Evolutionary conservation across 208 protist genomes (phyloP).

Genomic region (Crithidia mellificae): DNA sequence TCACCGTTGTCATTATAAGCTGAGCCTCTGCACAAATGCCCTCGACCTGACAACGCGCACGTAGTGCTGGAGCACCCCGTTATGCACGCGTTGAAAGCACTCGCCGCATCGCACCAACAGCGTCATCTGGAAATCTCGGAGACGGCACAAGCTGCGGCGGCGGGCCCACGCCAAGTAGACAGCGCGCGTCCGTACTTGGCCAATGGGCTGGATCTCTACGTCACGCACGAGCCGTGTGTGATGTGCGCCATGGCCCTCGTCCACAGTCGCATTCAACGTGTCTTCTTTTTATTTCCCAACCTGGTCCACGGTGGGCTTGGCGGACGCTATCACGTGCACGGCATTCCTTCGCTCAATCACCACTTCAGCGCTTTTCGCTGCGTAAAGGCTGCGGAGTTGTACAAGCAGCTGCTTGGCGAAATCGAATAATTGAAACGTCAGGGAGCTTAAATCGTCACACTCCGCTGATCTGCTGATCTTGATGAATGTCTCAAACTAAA

Average conservation of each 20-base stretch:
- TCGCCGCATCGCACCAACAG: constrained; percentile 37
- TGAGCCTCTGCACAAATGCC: too few relatives aligned
- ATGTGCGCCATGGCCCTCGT: constrained; percentile 95
- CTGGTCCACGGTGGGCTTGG: constrained; percentile 68
- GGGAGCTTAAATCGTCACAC: too few relatives aligned
- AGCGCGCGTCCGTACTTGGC: constrained; percentile 79
- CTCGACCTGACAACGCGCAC: not conserved
- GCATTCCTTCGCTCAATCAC: constrained; percentile 85
- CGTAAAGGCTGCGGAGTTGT: constrained; percentile 31
- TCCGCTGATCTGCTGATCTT: too few relatives aligned
- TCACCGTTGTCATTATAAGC: too few relatives aligned
- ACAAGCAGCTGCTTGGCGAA: constrained; percentile 8
- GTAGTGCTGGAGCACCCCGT: constrained; percentile 79
- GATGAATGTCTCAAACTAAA: too few relatives aligned
- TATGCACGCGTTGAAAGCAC: constrained; percentile 65
- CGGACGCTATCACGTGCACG: constrained; percentile 64
- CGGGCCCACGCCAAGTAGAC: constrained; percentile 6
- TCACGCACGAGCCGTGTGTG: constrained; percentile 92
- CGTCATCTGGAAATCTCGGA: not conserved
- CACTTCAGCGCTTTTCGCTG: constrained; percentile 75
- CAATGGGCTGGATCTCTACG: constrained; percentile 80
- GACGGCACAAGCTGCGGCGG: not conserved
- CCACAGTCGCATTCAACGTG: constrained; percentile 84
- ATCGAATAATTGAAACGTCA: too few relatives aligned
- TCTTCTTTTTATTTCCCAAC: constrained; percentile 85